These are phyloP conservation scores for Neonectria magnoliae DNA, from an alignment of 2,329 filamentous ascomycete species.

Conservation along the genomic window DNA sequence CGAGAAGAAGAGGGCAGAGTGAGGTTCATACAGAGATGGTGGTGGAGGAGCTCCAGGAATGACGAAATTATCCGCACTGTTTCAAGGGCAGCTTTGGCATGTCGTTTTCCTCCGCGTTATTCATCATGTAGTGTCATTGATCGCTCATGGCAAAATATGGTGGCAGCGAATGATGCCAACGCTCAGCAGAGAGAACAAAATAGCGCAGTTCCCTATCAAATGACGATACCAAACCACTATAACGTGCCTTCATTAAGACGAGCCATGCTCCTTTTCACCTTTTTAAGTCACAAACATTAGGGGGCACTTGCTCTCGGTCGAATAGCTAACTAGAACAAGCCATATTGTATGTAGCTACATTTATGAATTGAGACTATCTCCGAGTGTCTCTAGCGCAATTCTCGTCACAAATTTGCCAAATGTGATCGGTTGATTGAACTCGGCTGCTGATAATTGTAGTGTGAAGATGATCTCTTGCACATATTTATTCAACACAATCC, in stretches of 20 bases:
- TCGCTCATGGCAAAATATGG: not conserved
- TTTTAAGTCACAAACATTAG: not conserved
- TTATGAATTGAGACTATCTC: not conserved
- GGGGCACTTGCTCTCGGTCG: no score
- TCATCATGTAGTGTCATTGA: not conserved
- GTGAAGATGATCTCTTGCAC: no score
- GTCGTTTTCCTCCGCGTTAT: no score
- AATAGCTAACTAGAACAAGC: not conserved
- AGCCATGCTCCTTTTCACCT: not conserved
- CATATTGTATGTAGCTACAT: not conserved
- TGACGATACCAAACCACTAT: not conserved
- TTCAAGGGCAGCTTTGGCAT: no score
- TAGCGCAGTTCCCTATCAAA: not conserved
- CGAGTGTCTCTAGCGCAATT: not conserved
- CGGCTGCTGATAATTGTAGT: not conserved
- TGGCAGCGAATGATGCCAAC: not conserved
- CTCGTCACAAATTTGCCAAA: not conserved
- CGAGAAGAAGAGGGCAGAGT: no score
- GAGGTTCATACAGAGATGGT: no score
- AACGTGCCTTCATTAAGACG: not conserved
- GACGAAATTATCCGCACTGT: no score
- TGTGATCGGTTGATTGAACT: not conserved
- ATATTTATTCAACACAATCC: no score
- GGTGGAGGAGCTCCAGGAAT: no score
- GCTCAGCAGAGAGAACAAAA: not conserved